Percentiles rank a stretch among this genome's conserved stretches.
Conservation (phyloP, 805 yeast species). For the Wickerhamia fluorescens region DNA sequence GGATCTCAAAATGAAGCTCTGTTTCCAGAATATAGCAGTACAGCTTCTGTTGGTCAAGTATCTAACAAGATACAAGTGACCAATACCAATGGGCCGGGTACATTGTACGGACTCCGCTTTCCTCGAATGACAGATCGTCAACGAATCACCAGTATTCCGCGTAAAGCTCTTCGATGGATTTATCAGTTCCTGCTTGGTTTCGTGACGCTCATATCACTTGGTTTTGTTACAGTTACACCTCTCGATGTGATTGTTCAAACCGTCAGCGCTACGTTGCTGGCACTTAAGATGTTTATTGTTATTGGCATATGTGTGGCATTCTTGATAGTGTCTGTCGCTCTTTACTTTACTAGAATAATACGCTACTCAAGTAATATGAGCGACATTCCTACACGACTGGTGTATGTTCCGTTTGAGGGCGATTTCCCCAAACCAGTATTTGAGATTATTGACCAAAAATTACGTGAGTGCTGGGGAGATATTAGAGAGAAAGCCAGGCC, state of each 20-base stretch:
- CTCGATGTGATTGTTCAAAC: slow-evolving; percentile 68
- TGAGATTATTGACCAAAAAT: slow-evolving; percentile 17
- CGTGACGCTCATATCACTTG: slow-evolving; percentile 33
- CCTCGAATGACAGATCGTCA: too few species aligned
- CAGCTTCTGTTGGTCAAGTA: too few species aligned
- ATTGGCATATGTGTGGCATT: slow-evolving; percentile 63
- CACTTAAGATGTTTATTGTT: slow-evolving; percentile 75
- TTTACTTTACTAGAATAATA: slow-evolving; percentile 55
- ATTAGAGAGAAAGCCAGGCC: slow-evolving; percentile 32
- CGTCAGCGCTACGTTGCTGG: slow-evolving; percentile 48
- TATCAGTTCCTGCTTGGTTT: slow-evolving; percentile 39
- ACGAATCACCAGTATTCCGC: slow-evolving; percentile 9
- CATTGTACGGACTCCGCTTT: too few species aligned
- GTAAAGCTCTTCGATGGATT: slow-evolving; percentile 30
- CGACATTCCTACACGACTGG: slow-evolving; percentile 60
- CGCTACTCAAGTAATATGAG: slow-evolving; percentile 51
- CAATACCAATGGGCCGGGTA: too few species aligned
- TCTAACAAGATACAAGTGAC: too few species aligned
- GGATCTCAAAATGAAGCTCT: too few species aligned
- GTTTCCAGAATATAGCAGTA: too few species aligned
- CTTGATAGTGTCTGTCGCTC: slow-evolving; percentile 39
- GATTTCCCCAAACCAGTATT: slow-evolving; percentile 36
- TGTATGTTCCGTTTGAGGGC: slow-evolving; percentile 60
- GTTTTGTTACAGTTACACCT: slow-evolving; percentile 65
- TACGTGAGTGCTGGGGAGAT: slow-evolving; percentile 21